phyloP scores from a whole-genome alignment of 768 basidiomycete genomes.

The Suillus weaverae region DNA sequence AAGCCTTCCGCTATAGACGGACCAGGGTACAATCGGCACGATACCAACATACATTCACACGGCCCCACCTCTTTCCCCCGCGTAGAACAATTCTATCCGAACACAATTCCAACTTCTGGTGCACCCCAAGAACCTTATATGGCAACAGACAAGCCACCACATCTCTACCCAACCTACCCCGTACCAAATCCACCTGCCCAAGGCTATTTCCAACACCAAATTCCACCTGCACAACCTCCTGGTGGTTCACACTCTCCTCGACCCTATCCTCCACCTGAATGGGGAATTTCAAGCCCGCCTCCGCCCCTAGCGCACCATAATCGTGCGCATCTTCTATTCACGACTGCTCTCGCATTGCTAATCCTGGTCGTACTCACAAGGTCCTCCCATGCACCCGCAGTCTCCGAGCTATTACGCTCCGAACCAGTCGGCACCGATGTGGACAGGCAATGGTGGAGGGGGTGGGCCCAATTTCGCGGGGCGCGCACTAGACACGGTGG shows the following conservation, averaged over 20 bases:
- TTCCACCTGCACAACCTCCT: neutral
- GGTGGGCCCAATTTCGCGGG: conserved; percentile 15
- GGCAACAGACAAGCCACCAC: neutral
- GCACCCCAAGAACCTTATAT: neutral
- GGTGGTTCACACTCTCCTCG: conserved; percentile 2
- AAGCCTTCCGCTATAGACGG: conserved; percentile 2
- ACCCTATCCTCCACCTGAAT: conserved; percentile 3
- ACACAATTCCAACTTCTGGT: neutral
- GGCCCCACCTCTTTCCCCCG: neutral
- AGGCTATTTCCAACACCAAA: neutral
- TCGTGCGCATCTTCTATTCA: conserved; percentile 33
- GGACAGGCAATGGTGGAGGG: conserved; percentile 9
- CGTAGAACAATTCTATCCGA: conserved; percentile 5
- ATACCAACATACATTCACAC: neutral
- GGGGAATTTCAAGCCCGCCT: conserved; percentile 22
- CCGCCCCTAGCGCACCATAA: conserved; percentile 32
- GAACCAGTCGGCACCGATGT: conserved; percentile 10
- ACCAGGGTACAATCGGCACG: neutral
- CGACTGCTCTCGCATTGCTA: neutral
- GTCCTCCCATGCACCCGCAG: conserved; percentile 11
- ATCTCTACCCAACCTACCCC: neutral
- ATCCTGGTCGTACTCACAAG: conserved; percentile 6
- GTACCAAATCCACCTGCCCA: neutral
- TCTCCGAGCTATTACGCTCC: conserved; percentile 13
- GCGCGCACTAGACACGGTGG: conserved; percentile 51